These are phyloP conservation scores for Cladophialophora bantiana DNA, from an alignment of 2,329 filamentous ascomycete genomes.

Conservation along the genomic window DNA sequence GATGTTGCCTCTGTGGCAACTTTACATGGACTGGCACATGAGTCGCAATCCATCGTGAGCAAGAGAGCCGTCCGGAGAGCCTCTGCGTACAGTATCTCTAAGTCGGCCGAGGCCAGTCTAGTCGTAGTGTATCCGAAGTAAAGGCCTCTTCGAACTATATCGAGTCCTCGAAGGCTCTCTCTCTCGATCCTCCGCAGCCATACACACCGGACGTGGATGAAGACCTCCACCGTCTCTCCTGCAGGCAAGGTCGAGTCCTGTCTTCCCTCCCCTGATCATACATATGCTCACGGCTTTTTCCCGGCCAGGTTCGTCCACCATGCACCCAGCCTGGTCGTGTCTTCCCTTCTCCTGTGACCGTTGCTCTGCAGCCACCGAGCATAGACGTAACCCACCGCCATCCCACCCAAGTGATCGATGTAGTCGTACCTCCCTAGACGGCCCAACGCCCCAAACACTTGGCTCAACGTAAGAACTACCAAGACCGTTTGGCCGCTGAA, in stretches of 20 bases:
- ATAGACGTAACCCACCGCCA: slow-evolving; percentile 46
- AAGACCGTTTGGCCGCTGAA: slow-evolving; percentile 52
- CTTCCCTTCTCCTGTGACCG: slow-evolving; percentile 17
- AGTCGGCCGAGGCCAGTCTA: background rate
- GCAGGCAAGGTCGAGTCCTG: background rate
- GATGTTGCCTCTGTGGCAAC: background rate
- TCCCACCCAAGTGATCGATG: slow-evolving; percentile 53
- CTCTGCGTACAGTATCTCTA: background rate
- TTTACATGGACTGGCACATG: background rate
- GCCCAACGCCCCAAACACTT: slow-evolving; percentile 46
- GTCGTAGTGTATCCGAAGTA: background rate
- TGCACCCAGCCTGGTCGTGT: slow-evolving; percentile 1
- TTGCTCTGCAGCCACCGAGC: slow-evolving; percentile 37
- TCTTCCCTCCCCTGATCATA: background rate
- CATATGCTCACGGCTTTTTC: slow-evolving; percentile 10
- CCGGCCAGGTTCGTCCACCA: slow-evolving; percentile 15
- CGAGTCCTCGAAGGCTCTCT: background rate
- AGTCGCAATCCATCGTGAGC: background rate
- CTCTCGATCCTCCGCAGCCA: background rate
- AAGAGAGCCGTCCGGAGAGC: background rate
- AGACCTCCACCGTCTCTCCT: background rate
- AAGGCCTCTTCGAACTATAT: background rate
- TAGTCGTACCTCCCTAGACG: slow-evolving; percentile 49
- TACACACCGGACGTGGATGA: background rate
- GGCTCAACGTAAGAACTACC: slow-evolving; percentile 46